Base-by-base conservation (phyloP, 2,329 filamentous ascomycete genomes). In the Acephala macrosclerotiorum region DNA sequence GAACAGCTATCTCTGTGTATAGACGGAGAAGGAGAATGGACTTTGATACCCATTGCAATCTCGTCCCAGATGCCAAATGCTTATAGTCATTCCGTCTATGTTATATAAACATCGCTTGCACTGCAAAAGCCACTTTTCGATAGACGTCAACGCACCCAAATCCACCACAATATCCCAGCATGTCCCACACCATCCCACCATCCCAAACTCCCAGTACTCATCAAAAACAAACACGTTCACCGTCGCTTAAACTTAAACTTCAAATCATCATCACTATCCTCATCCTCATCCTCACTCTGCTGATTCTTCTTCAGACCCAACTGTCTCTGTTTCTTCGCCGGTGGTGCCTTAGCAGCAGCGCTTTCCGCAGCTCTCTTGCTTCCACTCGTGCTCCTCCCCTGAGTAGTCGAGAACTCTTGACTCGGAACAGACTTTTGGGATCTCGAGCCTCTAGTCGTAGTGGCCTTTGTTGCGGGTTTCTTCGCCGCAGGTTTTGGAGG, bases 211-310 rank as follows among this genome's bases (percentile, higher is more conserved):
- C 51, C 9, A 20, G 22, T 20, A 25, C 45, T 20, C 25, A 12
- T 25, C 45, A 25, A 49, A 20, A 25, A 22, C 26, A 36, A 35
- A 7, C 11, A n/a, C 18, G 14, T 4, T 26, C 18, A 58, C 64
- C 62, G 70, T 22, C 66, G 71, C 60, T 67, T 68, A 65, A 77
- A 76, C 45, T 69, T 71, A 66, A 77, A 77, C 45, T 73, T 74
- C 55, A 75, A 60, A 57, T 75, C 73, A 56, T 76, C 74, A 60
- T 75, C 73, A 63, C 74, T 72, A 61, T 70, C 71, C 38, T 75
- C 72, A 58, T 75, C 73, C 60, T 68, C 70, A 38, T 74, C 70
- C 22, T 67, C 56, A 55, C 57, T 68, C 26, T 38, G 51, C 51
- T 65, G 51, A 29, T 47, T 62, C 40, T 40, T 62, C 26, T 66